These are phyloP conservation scores for Cydonia oblonga DNA, from an alignment of 331 rosid genomes.

Conservation along the genomic window DNA sequence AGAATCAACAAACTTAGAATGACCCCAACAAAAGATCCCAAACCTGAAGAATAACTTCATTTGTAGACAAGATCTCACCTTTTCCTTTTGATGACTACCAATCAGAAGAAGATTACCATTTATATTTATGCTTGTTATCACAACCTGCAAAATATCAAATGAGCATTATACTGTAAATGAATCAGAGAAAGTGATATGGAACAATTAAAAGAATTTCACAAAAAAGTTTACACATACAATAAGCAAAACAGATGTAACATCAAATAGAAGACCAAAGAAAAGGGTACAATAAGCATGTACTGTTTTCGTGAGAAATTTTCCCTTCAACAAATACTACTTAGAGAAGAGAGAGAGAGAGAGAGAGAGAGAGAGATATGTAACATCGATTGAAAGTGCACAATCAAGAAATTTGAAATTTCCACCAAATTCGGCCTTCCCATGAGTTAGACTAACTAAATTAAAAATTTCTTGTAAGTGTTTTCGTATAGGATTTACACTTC, in stretches of 20 bases:
- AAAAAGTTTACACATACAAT: not conserved
- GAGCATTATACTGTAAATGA: not conserved
- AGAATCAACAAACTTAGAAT: not conserved
- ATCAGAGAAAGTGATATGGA: not conserved
- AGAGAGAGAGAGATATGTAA: too few relatives aligned
- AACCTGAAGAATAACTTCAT: not conserved
- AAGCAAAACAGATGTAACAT: not conserved
- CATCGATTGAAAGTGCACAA: not conserved
- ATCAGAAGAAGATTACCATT: constrained; percentile 48
- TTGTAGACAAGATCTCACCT: constrained; percentile 28
- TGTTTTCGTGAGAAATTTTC: too few relatives aligned
- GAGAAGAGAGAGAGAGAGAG: too few relatives aligned
- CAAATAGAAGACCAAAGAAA: not conserved
- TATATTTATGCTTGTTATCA: constrained; percentile 71
- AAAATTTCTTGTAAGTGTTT: not conserved
- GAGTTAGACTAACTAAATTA: too few relatives aligned
- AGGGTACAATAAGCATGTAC: too few relatives aligned
- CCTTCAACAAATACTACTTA: too few relatives aligned
- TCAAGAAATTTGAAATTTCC: not conserved
- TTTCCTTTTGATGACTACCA: constrained; percentile 75
- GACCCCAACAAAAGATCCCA: not conserved
- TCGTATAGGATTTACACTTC: not conserved
- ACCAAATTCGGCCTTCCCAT: too few relatives aligned
- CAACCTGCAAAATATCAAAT: constrained; percentile 43
- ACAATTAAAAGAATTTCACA: not conserved